Base-by-base conservation (phyloP, 805 yeast genomes). In the Saturnispora serradocipensis region DNA sequence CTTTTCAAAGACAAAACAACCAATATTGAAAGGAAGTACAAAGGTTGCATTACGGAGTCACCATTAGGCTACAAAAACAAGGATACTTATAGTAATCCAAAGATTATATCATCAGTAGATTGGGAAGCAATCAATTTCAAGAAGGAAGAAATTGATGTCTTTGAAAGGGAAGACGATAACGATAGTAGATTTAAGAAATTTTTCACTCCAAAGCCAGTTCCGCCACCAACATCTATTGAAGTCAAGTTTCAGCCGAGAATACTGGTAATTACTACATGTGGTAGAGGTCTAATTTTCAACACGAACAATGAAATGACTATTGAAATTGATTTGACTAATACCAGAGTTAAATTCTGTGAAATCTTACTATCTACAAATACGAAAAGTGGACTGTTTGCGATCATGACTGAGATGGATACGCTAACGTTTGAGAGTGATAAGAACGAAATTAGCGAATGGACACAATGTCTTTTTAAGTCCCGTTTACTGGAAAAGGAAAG, bases 311-410 rank as follows among this genome's bases (percentile, higher is more conserved):
- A 76, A 52, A 60, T 82, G 43, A 68, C 74, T 16, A 69, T 75
- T 16, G 88, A 83, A 52, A 72, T 86, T 35, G 74, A 73, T 55
- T 63, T 84, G 42, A 70, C 74, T 5, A 77, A 75, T 57, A 71
- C 79, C 0, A 77, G 77, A 13, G 68, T 80, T 16, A 75, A 68
- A 48, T 72, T 85, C 57, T 82, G 78, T 58, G 91, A 85, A 61
- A 70, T 84, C 16, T 67, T 79, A 5, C 70, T 73, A 10, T 32
- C 25, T 8, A 61, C 64, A 2, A 63, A 68, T 48, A 73, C 73
- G 2, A 67, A 73, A 2, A 61, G 70, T 3, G 79, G 81, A 0
- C 59, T 69, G 13, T 81, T 84, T 68, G 84, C 81, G 1, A 74
- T 84, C 34, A 75, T 74, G 54, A 80, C 87, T 0, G 69, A 70